Percentiles rank a stretch among this genome's conserved stretches.
Evolutionary conservation across 106 monocot species (phyloP).

Genomic region (Allium cepa): DNA sequence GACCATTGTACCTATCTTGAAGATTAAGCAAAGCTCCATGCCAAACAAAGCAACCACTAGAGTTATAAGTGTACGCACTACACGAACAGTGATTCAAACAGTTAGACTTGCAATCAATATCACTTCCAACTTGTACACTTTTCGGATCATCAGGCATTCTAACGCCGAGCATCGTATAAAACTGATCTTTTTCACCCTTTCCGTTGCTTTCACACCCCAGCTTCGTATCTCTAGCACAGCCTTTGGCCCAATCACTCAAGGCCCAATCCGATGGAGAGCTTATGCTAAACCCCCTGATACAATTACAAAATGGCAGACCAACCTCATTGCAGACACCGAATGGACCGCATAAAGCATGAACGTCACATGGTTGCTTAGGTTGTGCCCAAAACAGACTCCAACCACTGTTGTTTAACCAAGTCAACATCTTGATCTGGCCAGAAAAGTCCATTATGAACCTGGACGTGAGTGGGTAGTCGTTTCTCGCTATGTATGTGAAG

Average conservation of each 20-base stretch:
- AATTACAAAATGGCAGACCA: slow-evolving; percentile 16
- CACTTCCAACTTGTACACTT: not conserved
- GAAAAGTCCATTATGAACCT: slow-evolving; percentile 17
- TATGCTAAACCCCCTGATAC: slow-evolving; percentile 31
- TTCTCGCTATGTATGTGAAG: no score
- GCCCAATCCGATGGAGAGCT: slow-evolving; percentile 12
- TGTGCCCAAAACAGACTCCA: slow-evolving; percentile 34
- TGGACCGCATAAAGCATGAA: slow-evolving; percentile 29
- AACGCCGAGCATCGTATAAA: no score
- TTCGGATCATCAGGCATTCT: not conserved
- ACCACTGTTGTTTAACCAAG: slow-evolving; percentile 11
- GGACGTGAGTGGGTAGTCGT: not conserved
- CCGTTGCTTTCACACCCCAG: not conserved
- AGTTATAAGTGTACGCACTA: not conserved
- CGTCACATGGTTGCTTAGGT: slow-evolving; percentile 29
- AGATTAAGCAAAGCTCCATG: slow-evolving; percentile 4
- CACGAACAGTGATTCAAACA: not conserved
- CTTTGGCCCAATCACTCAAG: not conserved
- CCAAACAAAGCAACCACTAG: slow-evolving; percentile 7
- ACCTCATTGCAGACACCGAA: slow-evolving; percentile 25
- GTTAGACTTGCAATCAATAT: slow-evolving; percentile 1
- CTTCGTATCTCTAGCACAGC: no score
- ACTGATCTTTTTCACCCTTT: no score
- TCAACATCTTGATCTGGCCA: slow-evolving; percentile 26
- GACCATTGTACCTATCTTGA: not conserved